Evolutionary conservation across 768 basidiomycete genomes (phyloP), one percentile per base, ranked within the genome.

Genomic region (Coprinopsis strossmayeri): DNA sequence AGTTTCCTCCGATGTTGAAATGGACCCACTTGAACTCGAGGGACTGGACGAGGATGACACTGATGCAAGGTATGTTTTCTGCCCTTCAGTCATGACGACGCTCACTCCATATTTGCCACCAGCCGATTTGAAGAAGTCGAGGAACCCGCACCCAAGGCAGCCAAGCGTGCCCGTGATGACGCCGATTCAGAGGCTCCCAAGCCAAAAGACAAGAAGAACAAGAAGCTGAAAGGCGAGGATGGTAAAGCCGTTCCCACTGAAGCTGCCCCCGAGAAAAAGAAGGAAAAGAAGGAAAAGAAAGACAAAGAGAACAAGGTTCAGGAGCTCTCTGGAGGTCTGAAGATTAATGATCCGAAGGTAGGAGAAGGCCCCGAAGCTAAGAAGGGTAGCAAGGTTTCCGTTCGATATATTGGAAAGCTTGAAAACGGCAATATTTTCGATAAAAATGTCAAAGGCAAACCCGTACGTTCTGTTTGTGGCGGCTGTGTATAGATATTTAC

Each of bases 321-420:
- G 34, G 11, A 23, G 17, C 5, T 9, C 40, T 24, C 40, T 9
- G 81, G 79, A 25, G 94, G 93, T 12, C 67, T 97, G 46, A 80
- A 86, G 64, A 70, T 91, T 54, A 67, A 76, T 54, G 95, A 98
- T 63, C 63, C 72, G 53, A 92, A 84, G 61, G 60, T 79, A 40
- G 95, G 95, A 38, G 78, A 77, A 1, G 95, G 95, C n/a, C 81
- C 87, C 30, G 72, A 75, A 59, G 92, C 89, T 15, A 96, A 94
- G 73, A 79, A 81, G 48, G 94, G 94, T 13, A 82, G 85, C 67
- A 82, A 71, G 35, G 76, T 96, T 42, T 72, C 71, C 46, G 89
- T 98, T 85, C 75, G 95, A 49, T 98, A 97, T 67, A 84, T 98
- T 57, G 95, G 95, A 55, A 95, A 93, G 70, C 73, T 96, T 35